Evolutionary conservation across 192 early-diverging fungal genomes (phyloP), one percentile per base, ranked within the genome.

Genomic region (Dimargaris verticillata): DNA sequence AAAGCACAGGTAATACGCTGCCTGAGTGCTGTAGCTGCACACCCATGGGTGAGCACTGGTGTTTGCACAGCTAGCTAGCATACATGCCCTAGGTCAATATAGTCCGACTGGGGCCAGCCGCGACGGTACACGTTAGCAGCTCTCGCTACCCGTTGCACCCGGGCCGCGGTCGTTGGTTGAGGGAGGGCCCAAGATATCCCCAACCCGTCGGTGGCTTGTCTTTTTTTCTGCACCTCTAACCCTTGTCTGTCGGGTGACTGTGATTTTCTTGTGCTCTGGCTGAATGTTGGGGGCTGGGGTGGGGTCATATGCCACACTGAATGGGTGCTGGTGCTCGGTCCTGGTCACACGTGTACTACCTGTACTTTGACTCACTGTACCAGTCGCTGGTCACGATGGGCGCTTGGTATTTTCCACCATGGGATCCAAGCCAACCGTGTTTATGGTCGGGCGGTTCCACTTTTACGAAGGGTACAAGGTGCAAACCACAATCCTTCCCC

Each of bases 361-460:
- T 38, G 33, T 38, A 5, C 7, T 38, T 38, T 2, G 33, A 38
- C 33, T 38, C 33, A 7, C 33, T 38, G 33, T 38, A 38, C 33
- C 70, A 43, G 63, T 75, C 15, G 61, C 68, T 12, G 70, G 72
- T 22, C 78, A 79, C 42, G 53, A 69, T 0, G 75, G 77, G 2
- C 29, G 59, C 0, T 72, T 95, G 26, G 88, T 89, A 11, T 90
- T 93, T 75, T 91, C 89, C 61, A 78, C 82, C 50, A 73, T 95
- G 50, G 76, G 82, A 43, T 78, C 81, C 45, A 78, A 73, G 22
- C 79, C 81, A 28, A 80, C 80, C 5, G 85, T 92, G 41, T 87
- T 82, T 69, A 87, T 93, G 76, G 86, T 89, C 12, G 92, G 92
- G n/a, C 75, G 92, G 26, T 88, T 83, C 75, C 92, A 95, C 67